Conservation (phyloP, 352 stramenopile species). For the Pythium aphanidermatum region DNA sequence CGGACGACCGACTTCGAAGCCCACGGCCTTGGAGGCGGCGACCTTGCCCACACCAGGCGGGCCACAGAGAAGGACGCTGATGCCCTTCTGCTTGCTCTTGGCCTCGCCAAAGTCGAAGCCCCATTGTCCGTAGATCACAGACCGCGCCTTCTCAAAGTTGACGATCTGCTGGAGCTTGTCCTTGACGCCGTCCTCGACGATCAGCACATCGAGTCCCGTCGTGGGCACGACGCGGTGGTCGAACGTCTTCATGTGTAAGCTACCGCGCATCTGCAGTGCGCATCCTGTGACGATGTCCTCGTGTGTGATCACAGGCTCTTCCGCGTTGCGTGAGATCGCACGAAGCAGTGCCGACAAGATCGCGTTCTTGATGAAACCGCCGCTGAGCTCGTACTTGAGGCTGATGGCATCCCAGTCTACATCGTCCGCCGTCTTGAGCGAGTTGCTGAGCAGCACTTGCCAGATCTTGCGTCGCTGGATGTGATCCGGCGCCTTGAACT, state of each 20-base stretch:
- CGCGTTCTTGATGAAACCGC: slow-evolving; percentile 90
- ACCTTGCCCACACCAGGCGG: slow-evolving; percentile 73
- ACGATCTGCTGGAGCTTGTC: slow-evolving; percentile 61
- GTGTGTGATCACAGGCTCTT: slow-evolving; percentile 62
- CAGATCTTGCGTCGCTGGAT: slow-evolving; percentile 83
- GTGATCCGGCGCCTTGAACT: slow-evolving; percentile 83
- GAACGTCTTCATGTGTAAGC: slow-evolving; percentile 87
- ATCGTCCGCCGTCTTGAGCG: slow-evolving; percentile 44
- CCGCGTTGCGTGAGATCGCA: slow-evolving; percentile 53
- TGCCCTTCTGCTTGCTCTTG: slow-evolving; percentile 81
- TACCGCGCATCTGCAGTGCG: slow-evolving; percentile 83
- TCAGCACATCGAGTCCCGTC: slow-evolving; percentile 63
- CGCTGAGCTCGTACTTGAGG: slow-evolving; percentile 86
- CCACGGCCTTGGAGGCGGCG: slow-evolving; percentile 65
- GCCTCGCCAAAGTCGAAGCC: slow-evolving; percentile 77
- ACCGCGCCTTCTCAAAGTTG: slow-evolving; percentile 79
- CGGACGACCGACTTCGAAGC: slow-evolving; percentile 76
- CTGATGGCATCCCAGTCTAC: slow-evolving; percentile 82
- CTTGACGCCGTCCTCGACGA: slow-evolving; percentile 63
- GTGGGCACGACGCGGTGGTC: slow-evolving; percentile 80
- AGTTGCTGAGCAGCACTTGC: slow-evolving; percentile 56
- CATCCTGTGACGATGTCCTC: slow-evolving; percentile 75
- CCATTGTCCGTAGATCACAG: slow-evolving; percentile 84
- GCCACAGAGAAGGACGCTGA: slow-evolving; percentile 68
- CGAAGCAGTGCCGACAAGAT: slow-evolving; percentile 80